phyloP scores from a whole-genome alignment of 129 eudicot species.

The Centella asiatica region DNA sequence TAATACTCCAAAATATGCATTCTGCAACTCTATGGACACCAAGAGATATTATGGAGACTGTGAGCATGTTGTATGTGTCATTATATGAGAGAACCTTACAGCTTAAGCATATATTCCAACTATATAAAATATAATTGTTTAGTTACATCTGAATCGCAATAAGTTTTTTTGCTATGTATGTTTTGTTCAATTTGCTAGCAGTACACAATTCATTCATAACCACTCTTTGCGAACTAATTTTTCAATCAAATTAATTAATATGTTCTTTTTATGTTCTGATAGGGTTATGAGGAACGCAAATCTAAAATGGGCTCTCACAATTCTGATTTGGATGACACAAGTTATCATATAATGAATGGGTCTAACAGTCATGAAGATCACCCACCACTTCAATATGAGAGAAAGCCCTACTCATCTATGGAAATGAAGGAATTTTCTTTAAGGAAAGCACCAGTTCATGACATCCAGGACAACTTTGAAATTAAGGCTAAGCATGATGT shows the following conservation, averaged over 20 bases:
- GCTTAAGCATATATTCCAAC: neutral
- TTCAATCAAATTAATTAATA: neutral
- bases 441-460: slow-evolving; percentile 32
- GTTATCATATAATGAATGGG: slow-evolving; percentile 32
- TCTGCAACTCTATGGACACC: no score
- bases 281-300: slow-evolving; percentile 44
- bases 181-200: neutral
- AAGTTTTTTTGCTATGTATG: neutral
- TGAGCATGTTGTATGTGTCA: no score
- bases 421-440: slow-evolving; percentile 38
- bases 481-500: slow-evolving; percentile 37
- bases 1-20: no score
- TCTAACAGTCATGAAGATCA: slow-evolving; percentile 31
- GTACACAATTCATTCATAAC: neutral
- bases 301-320: slow-evolving; percentile 28
- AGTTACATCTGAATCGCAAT: neutral
- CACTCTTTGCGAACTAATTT: neutral
- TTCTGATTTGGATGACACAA: slow-evolving; percentile 36
- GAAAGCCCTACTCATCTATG: slow-evolving; percentile 29
- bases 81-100: neutral
- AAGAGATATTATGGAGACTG: no score
- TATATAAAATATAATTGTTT: neutral
- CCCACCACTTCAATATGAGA: slow-evolving; percentile 26
- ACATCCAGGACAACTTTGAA: slow-evolving; percentile 21
- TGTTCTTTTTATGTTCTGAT: slow-evolving; percentile 11